Percentiles rank a stretch among this genome's conserved stretches.
phyloP scores from a whole-genome alignment of 2,329 filamentous ascomycete genomes.

The Microcyclospora pomicola region DNA sequence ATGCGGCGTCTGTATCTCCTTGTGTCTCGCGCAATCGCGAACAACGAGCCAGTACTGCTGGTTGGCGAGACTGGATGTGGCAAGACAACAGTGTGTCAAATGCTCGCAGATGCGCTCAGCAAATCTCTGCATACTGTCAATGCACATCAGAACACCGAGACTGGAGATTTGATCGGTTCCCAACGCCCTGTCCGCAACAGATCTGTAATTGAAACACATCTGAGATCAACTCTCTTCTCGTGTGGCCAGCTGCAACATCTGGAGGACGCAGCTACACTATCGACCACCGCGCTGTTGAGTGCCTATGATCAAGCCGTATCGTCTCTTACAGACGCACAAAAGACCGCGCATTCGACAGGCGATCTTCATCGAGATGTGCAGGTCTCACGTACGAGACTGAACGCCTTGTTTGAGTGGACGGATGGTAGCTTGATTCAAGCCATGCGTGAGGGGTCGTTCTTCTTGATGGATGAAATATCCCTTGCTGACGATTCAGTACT shows the following conservation, averaged over 20 bases:
- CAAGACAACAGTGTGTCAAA: conserved; percentile 91
- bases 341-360: conserved; percentile 20
- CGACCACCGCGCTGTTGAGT: conserved; percentile 43
- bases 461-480: conserved; percentile 94
- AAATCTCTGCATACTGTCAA: conserved; percentile 81
- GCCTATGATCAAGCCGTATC: conserved; percentile 36
- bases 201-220: conserved; percentile 51
- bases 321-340: too few relatives aligned
- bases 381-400: conserved; percentile 47
- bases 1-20: conserved; percentile 88
- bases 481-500: conserved; percentile 94
- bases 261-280: conserved; percentile 13
- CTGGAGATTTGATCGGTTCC: conserved; percentile 89
- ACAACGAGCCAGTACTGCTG: conserved; percentile 86
- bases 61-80: conserved; percentile 96
- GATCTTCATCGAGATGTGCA: conserved; percentile 27
- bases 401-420: conserved; percentile 88
- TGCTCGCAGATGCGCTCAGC: conserved; percentile 66
- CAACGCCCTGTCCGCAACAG: conserved; percentile 85
- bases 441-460: conserved; percentile 81
- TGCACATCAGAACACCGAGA: conserved; percentile 96
- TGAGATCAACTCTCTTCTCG: conserved; percentile 48
- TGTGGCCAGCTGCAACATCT: conserved; percentile 16
- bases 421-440: conserved; percentile 88
- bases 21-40: conserved; percentile 70